Base-by-base conservation (phyloP, 2,329 filamentous ascomycete species). In the Apiospora phragmitis region DNA sequence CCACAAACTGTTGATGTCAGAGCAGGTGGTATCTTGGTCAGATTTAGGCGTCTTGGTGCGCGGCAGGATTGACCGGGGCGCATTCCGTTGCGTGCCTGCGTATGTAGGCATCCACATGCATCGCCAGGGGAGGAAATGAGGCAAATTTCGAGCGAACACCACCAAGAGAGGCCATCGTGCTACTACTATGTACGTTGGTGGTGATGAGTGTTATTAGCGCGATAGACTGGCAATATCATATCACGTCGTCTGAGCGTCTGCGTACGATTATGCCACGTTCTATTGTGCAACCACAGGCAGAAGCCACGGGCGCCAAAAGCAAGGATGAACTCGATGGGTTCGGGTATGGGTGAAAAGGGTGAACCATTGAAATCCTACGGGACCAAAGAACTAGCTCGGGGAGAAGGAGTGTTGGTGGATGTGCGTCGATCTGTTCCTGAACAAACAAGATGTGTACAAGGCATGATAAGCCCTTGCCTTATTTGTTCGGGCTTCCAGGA, bases 31-130 rank as follows among this genome's bases (percentile, higher is more conserved):
- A 62, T 62, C 18, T 18, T n/a, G 9, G 32, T 62, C 55, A 62
- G 55, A 62, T 38, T 62, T 62, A 38, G 55, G 55, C 32, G 55
- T 62, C 55, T 62, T 62, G 55, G 55, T 35, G 32, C n/a, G 43
- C 32, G 55, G 55, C 21, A 14, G 55, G 55, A 4, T 59, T 35
- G 29, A 21, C n/a, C 55, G 51, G 51, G 29, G 18, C 29, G 29
- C 51, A 5, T 35, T 59, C 51, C 29, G 51, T 59, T 51, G 29
- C 29, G 26, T 32, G 16, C 29, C 51, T 59, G 26, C 49, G 21
- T 32, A 55, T 21, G 16, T 18, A 55, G 29, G 14, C 11, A 21
- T 29, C 5, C 35, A 21, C 29, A 62, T 62, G 55, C 32, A 62
- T 24, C 29, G 21, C 9, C 32, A 14, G 21, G 55, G 55, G 29